Evolutionary conservation across 1,284 basidiomycete species (phyloP), one percentile per base, ranked within the genome.

Genomic region (Microbotryum lychnidis-dioicae): DNA sequence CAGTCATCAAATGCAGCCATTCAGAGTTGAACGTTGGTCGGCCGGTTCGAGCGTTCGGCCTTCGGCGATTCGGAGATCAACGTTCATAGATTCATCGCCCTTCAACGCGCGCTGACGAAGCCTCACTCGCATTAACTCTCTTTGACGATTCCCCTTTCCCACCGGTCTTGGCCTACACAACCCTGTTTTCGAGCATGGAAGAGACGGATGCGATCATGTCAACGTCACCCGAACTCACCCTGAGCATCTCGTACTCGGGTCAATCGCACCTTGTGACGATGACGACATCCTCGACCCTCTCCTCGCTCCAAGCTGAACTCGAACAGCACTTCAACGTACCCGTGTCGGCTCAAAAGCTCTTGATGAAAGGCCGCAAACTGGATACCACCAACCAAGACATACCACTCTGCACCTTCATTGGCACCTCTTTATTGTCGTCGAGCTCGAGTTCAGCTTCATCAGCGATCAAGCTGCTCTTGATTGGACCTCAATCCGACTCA

Each of bases 321-420:
- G 21, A 54, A 6, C 3, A 12, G 9, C 44, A 57, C 29, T 67
- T 67, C 49, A 9, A 48, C 37, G 65, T 70, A 56, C 46, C 61
- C 2, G 50, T 62, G 2, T 42, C 50, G 4, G 52, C 56, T 27
- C 56, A 66, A 23, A 70, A 70, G 56, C 57, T 70, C 20, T 21
- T 69, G 10, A 23, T 58, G 27, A 63, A 63, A 48, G 67, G 67
- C 23, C 60, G 61, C 42, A 63, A 62, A 50, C 23, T 69, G 14
- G 21, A 14, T 23, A 51, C 20, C 25, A 4, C 27, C 12, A 48
- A 44, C n/a, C 44, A 48, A 29, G 37, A n/a, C 20, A 25, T 52
- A 23, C 25, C 61, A 23, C 47, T 62, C 9, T 16, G 56, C 27
- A 14, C 44, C 7, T 48, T 62, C 21, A 44, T 46, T 37, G 21